Base-by-base conservation (phyloP, 139 green algal species). In the Axilococcus clingmanii region DNA sequence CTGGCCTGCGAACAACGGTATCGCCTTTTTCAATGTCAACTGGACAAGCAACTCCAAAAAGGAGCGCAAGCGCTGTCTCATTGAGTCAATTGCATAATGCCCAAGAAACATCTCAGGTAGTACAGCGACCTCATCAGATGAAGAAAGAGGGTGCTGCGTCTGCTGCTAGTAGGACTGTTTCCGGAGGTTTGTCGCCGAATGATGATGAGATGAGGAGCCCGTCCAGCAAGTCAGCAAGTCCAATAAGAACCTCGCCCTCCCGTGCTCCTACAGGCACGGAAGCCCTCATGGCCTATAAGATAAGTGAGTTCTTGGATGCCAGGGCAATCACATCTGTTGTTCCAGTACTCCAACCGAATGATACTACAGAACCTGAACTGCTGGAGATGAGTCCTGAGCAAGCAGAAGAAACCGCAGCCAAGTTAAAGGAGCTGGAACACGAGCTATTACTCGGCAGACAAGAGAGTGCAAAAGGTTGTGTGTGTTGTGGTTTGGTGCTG, bases 351-450 rank as follows among this genome's bases (percentile, higher is more conserved):
- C 38, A 55, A 1, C 63, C 63, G 34, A 57, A 66, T 33, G 55
- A 65, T 31, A 66, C 63, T 4, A 16, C 31, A 2, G 63, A 71
- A 54, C 63, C 63, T 41, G 55, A 71, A 53, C 55, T 71, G 37
- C 48, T 71, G 16, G 36, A 36, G 28, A 71, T 71, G 63, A 66
- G 55, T 41, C 63, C 63, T 4, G 63, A 71, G 40, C 53, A 69
- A 50, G 63, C 63, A 3, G 63, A 71, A 41, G 54, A 71, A 32
- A 71, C 63, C 9, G 44, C 56, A 0, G 63, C 55, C 14, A 71
- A 71, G 54, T 48, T 71, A 27, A 46, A 55, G 1, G 63, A 71
- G 40, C 47, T 71, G 31, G 63, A 71, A 40, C 14, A 32, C 12
- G 63, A 71, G 16, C 49, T 71, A 55, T 46, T 71, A 29, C 55